These are phyloP conservation scores for Kwoniella bestiolae DNA, from an alignment of 768 basidiomycete species.

Conservation along the genomic window DNA sequence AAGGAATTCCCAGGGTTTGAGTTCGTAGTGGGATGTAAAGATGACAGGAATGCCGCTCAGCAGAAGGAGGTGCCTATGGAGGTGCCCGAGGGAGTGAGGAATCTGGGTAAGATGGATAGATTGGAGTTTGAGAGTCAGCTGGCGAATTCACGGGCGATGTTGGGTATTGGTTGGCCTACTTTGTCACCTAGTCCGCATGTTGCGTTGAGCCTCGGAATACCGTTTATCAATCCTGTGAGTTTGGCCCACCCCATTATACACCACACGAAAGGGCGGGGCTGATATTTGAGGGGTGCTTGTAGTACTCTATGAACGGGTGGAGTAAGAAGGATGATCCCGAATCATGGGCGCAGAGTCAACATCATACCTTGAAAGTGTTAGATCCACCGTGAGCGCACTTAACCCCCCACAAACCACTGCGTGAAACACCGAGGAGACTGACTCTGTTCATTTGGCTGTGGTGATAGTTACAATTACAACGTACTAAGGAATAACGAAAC, in stretches of 20 bases:
- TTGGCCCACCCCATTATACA: neutral
- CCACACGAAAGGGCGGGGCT: neutral
- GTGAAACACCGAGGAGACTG: too few species aligned
- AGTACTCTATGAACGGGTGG: conserved; percentile 8
- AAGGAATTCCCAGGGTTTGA: conserved; percentile 28
- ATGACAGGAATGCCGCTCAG: conserved; percentile 21
- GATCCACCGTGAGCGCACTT: conserved; percentile 10
- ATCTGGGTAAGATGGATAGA: conserved; percentile 21
- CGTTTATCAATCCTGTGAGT: conserved; percentile 27
- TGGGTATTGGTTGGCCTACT: conserved; percentile 44
- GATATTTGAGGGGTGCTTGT: neutral
- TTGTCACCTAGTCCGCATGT: conserved; percentile 36
- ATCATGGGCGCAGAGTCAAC: conserved; percentile 20
- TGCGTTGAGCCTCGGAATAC: conserved; percentile 33
- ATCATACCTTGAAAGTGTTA: conserved; percentile 17
- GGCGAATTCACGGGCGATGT: conserved; percentile 30
- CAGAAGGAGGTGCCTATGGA: conserved; percentile 17
- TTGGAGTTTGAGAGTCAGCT: conserved; percentile 27
- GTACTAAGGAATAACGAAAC: conserved; percentile 23
- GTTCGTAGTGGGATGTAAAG: conserved; percentile 27
- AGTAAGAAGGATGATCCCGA: conserved; percentile 18
- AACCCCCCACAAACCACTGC: too few species aligned
- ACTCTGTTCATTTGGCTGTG: too few species aligned
- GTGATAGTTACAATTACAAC: conserved; percentile 26
- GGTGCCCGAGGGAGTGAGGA: conserved; percentile 21